These are phyloP conservation scores for Nemophila menziesii DNA, from an alignment of 257 asterid species.

Conservation along the genomic window DNA sequence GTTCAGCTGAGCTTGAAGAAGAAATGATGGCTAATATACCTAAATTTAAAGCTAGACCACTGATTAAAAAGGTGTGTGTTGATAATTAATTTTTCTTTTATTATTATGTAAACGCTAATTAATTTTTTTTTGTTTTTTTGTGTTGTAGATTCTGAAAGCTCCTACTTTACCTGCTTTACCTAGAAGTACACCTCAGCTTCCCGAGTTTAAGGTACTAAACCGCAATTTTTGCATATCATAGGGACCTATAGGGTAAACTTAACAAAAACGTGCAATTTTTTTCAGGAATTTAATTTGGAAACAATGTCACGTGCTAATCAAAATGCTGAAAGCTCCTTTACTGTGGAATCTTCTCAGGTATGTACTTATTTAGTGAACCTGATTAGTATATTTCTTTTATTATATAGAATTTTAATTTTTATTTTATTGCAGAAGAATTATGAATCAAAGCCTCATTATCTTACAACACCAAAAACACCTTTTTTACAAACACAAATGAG, in stretches of 20 bases:
- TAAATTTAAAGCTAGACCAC: constrained; percentile 81
- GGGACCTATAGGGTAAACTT: too few species aligned
- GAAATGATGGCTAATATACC: constrained; percentile 93
- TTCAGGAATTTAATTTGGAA: constrained; percentile 82
- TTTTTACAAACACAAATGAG: constrained; percentile 63
- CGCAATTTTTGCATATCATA: neutral
- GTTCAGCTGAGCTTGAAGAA: constrained; percentile 81
- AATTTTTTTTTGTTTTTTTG: constrained; percentile 1
- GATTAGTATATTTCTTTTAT: neutral
- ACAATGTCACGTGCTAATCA: constrained; percentile 81
- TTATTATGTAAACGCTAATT: neutral
- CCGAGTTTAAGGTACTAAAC: constrained; percentile 65
- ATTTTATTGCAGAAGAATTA: constrained; percentile 40
- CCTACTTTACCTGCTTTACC: constrained; percentile 49
- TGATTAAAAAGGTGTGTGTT: constrained; percentile 65
- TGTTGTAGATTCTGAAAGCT: constrained; percentile 51
- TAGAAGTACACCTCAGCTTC: constrained; percentile 65
- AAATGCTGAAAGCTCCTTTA: constrained; percentile 56
- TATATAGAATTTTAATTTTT: neutral
- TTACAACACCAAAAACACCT: constrained; percentile 84
- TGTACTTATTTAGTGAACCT: neutral
- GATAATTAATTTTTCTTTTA: neutral
- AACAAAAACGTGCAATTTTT: constrained; percentile 6
- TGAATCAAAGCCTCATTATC: constrained; percentile 46
- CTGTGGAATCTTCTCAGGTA: constrained; percentile 49